These are phyloP conservation scores for Tetrapisispora nanseiensis DNA, from an alignment of 805 yeast genomes.

Conservation along the genomic window DNA sequence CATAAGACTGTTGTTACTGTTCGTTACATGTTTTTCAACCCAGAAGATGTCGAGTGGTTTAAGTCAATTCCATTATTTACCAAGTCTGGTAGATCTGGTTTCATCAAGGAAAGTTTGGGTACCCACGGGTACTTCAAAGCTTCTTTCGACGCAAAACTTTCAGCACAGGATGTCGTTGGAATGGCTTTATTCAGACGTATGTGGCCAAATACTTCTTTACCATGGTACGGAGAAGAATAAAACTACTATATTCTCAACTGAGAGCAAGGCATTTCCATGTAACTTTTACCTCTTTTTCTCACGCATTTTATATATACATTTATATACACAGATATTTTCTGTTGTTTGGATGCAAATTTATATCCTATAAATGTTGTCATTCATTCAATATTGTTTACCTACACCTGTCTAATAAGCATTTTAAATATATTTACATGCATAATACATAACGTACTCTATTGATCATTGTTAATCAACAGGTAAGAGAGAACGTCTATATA, in stretches of 20 bases:
- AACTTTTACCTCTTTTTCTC: no score
- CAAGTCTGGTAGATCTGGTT: slow-evolving; percentile 86
- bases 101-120: slow-evolving; percentile 90
- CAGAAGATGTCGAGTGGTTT: slow-evolving; percentile 81
- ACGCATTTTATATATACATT: no score
- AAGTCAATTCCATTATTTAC: slow-evolving; percentile 89
- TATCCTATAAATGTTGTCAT: no score
- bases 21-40: slow-evolving; percentile 93
- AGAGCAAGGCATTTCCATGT: neutral
- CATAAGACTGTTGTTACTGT: slow-evolving; percentile 87
- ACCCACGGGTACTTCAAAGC: slow-evolving; percentile 98
- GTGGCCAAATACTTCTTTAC: slow-evolving; percentile 59
- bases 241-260: neutral
- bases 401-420: no score
- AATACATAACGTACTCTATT: no score
- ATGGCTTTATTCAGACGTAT: slow-evolving; percentile 90
- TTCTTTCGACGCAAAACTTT: slow-evolving; percentile 79
- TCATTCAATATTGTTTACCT: no score
- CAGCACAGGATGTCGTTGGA: slow-evolving; percentile 86
- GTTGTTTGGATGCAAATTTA: no score
- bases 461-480: no score
- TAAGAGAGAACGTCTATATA: no score
- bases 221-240: slow-evolving; percentile 19
- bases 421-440: no score
- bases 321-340: no score